Evolutionary conservation across 768 basidiomycete genomes (phyloP).

Genomic region (Tricholoma furcatifolium): DNA sequence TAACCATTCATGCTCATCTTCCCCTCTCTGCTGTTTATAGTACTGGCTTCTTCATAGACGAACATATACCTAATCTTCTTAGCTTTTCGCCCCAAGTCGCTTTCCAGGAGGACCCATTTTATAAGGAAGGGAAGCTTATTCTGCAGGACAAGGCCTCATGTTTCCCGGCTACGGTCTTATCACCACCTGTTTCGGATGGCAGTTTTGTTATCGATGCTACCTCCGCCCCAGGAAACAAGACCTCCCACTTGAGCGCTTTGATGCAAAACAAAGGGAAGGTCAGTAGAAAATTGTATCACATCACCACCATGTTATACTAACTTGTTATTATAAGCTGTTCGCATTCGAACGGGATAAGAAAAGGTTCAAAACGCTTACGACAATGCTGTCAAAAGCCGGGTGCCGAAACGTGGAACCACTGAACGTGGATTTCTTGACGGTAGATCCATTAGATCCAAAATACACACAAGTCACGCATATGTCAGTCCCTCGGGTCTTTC

Average conservation of each 20-base stretch:
- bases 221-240: slow-evolving; percentile 98
- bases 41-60: slow-evolving; percentile 68
- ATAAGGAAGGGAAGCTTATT: slow-evolving; percentile 79
- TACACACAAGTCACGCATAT: slow-evolving; percentile 80
- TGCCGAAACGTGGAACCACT: slow-evolving; percentile 79
- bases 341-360: slow-evolving; percentile 89
- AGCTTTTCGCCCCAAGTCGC: slow-evolving; percentile 66
- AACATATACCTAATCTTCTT: slow-evolving; percentile 81
- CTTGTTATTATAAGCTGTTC: slow-evolving; percentile 47
- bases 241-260: slow-evolving; percentile 87
- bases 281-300: slow-evolving; percentile 10
- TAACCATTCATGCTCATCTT: slow-evolving; percentile 4
- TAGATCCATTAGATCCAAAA: slow-evolving; percentile 64
- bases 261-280: slow-evolving; percentile 85
- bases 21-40: slow-evolving; percentile 29
- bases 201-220: slow-evolving; percentile 87
- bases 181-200: slow-evolving; percentile 55
- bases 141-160: slow-evolving; percentile 98
- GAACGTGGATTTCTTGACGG: slow-evolving; percentile 80
- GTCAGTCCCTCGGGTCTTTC: slow-evolving; percentile 42
- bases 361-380: slow-evolving; percentile 79
- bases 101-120: slow-evolving; percentile 71
- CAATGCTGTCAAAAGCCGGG: slow-evolving; percentile 82
- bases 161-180: slow-evolving; percentile 88
- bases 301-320: background rate